Evolutionary conservation across 495 filamentous ascomycete species (phyloP).

Genomic region (Lepraria neglecta): DNA sequence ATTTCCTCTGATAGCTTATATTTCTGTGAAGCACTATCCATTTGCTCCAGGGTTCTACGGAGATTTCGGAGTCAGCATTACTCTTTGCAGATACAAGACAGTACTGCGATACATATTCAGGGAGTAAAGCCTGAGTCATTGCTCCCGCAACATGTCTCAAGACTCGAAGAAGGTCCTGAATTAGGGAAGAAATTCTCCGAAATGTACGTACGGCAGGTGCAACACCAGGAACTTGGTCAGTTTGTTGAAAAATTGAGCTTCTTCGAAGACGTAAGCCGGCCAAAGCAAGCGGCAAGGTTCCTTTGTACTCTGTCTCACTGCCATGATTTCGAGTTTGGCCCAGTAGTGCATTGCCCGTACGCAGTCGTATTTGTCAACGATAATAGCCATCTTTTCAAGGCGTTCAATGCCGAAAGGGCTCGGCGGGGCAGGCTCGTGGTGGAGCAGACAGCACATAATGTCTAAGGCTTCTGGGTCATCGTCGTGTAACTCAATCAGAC

Average conservation of each 20-base stretch:
- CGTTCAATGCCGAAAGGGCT: neutral
- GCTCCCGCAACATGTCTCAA: no score
- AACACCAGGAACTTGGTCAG: constrained; percentile 9
- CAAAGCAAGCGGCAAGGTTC: constrained; percentile 11
- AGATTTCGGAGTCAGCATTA: no score
- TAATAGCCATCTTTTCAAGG: constrained; percentile 6
- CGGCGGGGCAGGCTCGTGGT: neutral
- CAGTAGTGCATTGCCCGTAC: constrained; percentile 8
- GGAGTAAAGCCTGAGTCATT: no score
- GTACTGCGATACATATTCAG: no score
- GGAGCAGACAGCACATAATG: constrained; percentile 8
- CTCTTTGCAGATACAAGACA: no score
- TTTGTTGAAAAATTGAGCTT: constrained; percentile 5
- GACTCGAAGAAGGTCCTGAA: no score
- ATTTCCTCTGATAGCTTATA: constrained; percentile 10
- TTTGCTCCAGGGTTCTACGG: neutral
- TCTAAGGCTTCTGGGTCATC: constrained; percentile 6
- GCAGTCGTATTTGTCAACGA: constrained; percentile 7
- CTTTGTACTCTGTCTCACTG: neutral
- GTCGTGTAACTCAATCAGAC: neutral
- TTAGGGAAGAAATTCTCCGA: no score
- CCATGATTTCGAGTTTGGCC: neutral
- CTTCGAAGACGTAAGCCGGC: constrained; percentile 10
- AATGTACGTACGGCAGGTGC: neutral
- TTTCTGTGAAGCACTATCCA: neutral